Evolutionary conservation across 1,139 yeast species (phyloP), one percentile per base, ranked within the genome.

Genomic region (Geotrichum fermentans): DNA sequence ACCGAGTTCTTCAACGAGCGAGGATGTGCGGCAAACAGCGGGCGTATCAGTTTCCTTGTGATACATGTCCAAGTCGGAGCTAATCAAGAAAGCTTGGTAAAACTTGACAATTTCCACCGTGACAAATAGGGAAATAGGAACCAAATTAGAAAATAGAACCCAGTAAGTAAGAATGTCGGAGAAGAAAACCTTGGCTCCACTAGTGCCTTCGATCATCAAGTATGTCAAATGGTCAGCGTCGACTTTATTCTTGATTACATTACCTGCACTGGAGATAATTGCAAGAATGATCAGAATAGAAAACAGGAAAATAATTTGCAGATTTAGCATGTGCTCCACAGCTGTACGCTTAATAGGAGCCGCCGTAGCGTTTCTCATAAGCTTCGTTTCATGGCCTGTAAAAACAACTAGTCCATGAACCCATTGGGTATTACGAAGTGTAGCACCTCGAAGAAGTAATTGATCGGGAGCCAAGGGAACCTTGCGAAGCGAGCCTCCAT

Each of bases 341-440:
- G 96, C 96, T 1, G 98, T 94, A 61, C 95, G 78, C 64, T 94
- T 94, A 60, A 94, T 94, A 3, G 98, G 98, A 1, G 99, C 83
- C 2, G 98, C 97, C 1, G 97, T 90, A 13, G 99, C 98, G 70
- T 94, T 94, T 63, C 98, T 80, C 98, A 94, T 92, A 56, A 94
- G 75, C 63, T 94, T 94, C 0, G 99, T 92, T 69, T 94, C 98
- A 65, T 94, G 98, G 24, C 98, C 99, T 0, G 99, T 94, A 64
- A 92, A 94, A 1, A 92, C 80, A 2, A 87, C 97, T 41, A 89
- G 75, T 26, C 98, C 98, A 60, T 88, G 89, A 41, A 94, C 80
- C 97, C 97, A 94, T 44, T 83, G 88, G 0, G 98, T 94, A 61
- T 94, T 94, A 67, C 97, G 77, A 56, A 94, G 73, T 4, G 95